Conservation (phyloP, 345 rosid genomes). For the Clausena lansium region DNA sequence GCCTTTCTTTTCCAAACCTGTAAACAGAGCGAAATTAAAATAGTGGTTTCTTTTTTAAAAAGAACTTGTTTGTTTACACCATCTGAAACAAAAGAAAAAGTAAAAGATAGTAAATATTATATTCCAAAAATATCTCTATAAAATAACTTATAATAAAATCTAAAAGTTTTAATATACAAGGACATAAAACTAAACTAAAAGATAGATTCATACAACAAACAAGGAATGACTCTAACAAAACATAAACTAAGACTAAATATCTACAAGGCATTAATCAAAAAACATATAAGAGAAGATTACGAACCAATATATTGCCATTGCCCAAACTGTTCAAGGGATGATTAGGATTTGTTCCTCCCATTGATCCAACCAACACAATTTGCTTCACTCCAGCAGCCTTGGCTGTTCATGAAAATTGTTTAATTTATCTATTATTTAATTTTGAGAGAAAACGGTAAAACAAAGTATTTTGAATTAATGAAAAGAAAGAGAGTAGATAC, state of each 20-base stretch:
- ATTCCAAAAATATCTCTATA: no score
- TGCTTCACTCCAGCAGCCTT: constrained; percentile 93
- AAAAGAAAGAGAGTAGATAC: constrained; percentile 13
- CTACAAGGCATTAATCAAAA: background rate
- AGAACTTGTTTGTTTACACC: no score
- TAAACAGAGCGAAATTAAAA: constrained; percentile 5
- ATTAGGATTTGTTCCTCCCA: constrained; percentile 86
- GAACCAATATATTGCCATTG: constrained; percentile 89
- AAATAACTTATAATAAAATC: no score
- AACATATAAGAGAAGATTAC: constrained; percentile 12
- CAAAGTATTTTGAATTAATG: constrained; percentile 2
- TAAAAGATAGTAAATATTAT: no score
- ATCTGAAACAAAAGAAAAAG: no score
- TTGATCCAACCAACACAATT: constrained; percentile 90
- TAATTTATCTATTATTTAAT: constrained; percentile 12
- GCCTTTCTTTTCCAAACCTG: constrained; percentile 99
- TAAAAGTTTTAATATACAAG: no score
- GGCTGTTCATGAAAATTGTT: constrained; percentile 44
- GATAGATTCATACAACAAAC: background rate
- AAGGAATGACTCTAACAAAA: background rate
- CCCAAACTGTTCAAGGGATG: constrained; percentile 85
- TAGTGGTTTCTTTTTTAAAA: no score
- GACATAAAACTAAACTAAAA: no score
- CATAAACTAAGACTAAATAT: background rate
- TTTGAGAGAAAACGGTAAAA: background rate